A percentile compares a stretch with the other conserved stretches of the same genome.
Evolutionary conservation across 176 grass and related monocot genomes (phyloP).

Genomic region (Aegilops tauschii): DNA sequence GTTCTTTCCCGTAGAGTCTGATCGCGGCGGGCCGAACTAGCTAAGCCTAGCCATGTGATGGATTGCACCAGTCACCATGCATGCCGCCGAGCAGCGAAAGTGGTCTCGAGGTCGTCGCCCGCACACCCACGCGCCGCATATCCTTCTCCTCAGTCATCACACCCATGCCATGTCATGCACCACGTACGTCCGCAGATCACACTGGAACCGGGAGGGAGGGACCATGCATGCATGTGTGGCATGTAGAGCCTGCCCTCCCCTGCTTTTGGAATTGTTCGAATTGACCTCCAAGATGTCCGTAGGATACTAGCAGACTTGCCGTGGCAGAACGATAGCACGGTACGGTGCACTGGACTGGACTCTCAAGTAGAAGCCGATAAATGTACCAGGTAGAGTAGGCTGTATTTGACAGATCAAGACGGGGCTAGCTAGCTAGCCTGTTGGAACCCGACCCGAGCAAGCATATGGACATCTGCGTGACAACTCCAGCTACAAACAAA

Average conservation of each 20-base stretch:
- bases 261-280: neutral
- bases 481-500: neutral
- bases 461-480: neutral
- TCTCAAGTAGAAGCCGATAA: neutral
- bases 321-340: neutral
- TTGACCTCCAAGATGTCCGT: slow-evolving; percentile 15
- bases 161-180: too few relatives aligned
- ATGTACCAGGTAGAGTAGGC: neutral
- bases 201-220: too few relatives aligned
- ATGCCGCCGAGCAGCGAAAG: too few relatives aligned
- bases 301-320: neutral
- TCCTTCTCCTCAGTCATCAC: too few relatives aligned
- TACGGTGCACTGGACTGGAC: neutral
- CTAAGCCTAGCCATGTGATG: too few relatives aligned
- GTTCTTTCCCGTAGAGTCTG: too few relatives aligned
- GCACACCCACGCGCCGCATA: too few relatives aligned
- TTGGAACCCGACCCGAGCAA: neutral
- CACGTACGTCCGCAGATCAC: too few relatives aligned
- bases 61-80: too few relatives aligned
- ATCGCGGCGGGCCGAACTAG: too few relatives aligned
- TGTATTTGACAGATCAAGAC: neutral
- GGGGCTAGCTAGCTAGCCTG: neutral
- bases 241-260: neutral
- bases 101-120: too few relatives aligned
- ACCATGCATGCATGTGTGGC: neutral